A percentile compares a stretch with the other conserved stretches of the same genome.
Evolutionary conservation across 306 rosid species (phyloP).

Genomic region (Gynostemma pentaphyllum): DNA sequence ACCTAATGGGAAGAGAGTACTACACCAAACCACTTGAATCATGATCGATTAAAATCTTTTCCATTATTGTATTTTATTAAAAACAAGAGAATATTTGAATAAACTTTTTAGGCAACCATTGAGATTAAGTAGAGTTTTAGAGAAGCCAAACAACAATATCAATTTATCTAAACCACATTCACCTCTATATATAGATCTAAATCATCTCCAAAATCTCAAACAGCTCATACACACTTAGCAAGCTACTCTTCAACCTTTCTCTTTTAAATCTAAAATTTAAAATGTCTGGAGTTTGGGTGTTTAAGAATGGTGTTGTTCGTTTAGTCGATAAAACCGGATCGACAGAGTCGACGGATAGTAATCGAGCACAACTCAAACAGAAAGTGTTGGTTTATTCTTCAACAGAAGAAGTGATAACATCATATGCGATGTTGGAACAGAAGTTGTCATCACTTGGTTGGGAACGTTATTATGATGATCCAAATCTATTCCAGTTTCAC

Average conservation of each 20-base stretch:
- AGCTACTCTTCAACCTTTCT: not conserved
- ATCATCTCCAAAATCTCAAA: not conserved
- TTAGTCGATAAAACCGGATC: conserved; percentile 69
- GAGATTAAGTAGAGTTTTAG: not conserved
- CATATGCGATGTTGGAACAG: conserved; percentile 43
- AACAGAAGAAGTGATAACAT: conserved; percentile 48
- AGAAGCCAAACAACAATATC: not conserved
- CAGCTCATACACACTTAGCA: no score
- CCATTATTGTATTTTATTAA: no score
- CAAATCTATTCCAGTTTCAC: conserved; percentile 80
- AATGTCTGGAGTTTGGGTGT: conserved; percentile 94
- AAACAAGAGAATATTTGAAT: no score
- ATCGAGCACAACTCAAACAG: conserved; percentile 24
- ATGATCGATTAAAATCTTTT: no score
- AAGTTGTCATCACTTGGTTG: conserved; percentile 59
- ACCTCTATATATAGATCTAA: not conserved
- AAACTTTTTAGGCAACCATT: no score
- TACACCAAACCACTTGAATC: no score
- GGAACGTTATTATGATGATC: conserved; percentile 87
- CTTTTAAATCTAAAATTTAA: no score
- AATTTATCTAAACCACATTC: not conserved
- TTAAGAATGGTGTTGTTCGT: conserved; percentile 77
- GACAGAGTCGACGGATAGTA: conserved; percentile 18
- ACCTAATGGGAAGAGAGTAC: no score
- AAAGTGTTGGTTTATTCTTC: conserved; percentile 64